Evolutionary conservation across 306 rosid species (phyloP).

Genomic region (Inga leiocalycina): DNA sequence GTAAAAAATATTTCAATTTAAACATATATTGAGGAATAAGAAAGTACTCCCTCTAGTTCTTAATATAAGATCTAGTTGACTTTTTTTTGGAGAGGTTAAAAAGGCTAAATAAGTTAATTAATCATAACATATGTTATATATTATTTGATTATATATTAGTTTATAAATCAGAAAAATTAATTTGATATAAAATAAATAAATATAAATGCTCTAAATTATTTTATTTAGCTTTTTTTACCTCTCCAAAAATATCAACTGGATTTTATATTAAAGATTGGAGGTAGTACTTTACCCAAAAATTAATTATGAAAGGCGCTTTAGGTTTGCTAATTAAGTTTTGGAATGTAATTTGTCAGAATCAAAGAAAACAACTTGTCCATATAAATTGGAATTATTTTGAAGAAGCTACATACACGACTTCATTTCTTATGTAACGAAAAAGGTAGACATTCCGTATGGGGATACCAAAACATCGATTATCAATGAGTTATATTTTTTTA

Average conservation of each 20-base stretch:
- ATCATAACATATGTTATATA: too few species aligned
- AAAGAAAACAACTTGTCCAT: background rate
- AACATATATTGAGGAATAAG: background rate
- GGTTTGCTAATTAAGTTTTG: background rate
- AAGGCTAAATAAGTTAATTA: too few species aligned
- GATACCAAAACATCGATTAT: background rate
- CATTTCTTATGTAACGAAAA: background rate
- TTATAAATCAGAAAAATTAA: too few species aligned
- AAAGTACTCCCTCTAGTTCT: background rate
- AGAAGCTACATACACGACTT: background rate
- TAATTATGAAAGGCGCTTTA: background rate
- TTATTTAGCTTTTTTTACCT: too few species aligned
- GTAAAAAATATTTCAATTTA: background rate
- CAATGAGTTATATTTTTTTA: background rate
- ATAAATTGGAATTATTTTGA: background rate
- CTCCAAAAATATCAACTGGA: fast-evolving
- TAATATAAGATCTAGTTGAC: too few species aligned
- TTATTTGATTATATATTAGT: too few species aligned
- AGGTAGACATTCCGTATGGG: background rate
- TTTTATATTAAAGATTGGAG: too few species aligned
- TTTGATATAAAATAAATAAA: too few species aligned
- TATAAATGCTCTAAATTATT: too few species aligned
- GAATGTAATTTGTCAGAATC: background rate
- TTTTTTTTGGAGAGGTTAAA: too few species aligned
- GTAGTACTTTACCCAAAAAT: background rate